Evolutionary conservation across 139 green algal genomes (phyloP), one percentile per base, ranked within the genome.

Genomic region (Zygnema circumcarinatum): DNA sequence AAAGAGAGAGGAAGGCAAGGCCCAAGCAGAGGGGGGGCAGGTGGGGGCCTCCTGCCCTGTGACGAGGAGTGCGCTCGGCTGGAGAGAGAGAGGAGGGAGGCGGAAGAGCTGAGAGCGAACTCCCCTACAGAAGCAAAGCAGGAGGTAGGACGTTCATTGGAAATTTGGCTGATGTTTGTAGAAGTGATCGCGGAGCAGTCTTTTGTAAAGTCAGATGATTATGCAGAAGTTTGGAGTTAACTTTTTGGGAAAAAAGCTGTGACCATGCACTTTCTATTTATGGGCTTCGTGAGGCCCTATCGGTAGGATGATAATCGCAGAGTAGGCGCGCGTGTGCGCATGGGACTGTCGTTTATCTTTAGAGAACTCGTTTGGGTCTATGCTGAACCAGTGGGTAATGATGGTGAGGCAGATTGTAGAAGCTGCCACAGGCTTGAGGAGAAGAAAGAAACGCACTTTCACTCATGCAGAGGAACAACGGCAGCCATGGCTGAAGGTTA

Each of bases 51-150:
- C 20, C 81, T 89, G 21, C 42, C 41, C 31, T 89, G 84, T 79
- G 75, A 88, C 54, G 78, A 76, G n/a, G 84, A 89, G 84, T 89
- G 84, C 16, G 47, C 47, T 25, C 47, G 47, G 47, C 16, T 62
- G 47, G 47, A 62, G 47, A 62, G 47, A 16, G 47, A 25, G 47
- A 62, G 47, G 47, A 62, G 47, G 16, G 47, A 62, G 47, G 47
- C 47, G 47, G 47, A 62, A 16, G 47, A 62, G 47, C 47, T 62
- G 47, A 62, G 47, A 62, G 7, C 7, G 47, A 62, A 16, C 7
- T 25, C 7, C 7, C 16, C 16, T 7, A 62, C 7, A 7, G 47
- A 7, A 62, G 47, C 47, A 62, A 62, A 62, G 16, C 7, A 62
- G 47, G 47, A 62, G 47, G 47, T 62, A 7, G 16, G 47, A 62